Evolutionary conservation across 805 yeast species (phyloP).

Genomic region (Kuraishia borneana): DNA sequence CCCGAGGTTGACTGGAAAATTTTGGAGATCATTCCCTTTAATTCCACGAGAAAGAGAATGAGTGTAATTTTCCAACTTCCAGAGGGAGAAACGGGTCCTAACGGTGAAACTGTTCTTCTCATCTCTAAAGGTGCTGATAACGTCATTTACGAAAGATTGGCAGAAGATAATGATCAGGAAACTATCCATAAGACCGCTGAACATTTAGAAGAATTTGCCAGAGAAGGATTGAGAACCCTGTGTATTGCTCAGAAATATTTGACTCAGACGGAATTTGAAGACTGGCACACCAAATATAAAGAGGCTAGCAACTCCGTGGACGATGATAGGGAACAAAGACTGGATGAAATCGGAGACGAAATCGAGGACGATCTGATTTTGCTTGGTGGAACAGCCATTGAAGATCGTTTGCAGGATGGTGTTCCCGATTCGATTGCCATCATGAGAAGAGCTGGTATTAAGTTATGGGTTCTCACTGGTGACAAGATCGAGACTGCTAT

Average conservation of each 20-base stretch:
- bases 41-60: conserved; percentile 71
- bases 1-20: conserved; percentile 31
- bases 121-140: conserved; percentile 71
- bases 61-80: conserved; percentile 50
- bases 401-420: conserved; percentile 67
- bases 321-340: conserved; percentile 44
- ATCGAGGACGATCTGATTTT: conserved; percentile 46
- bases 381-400: conserved; percentile 76
- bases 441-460: conserved; percentile 62
- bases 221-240: conserved; percentile 69
- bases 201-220: conserved; percentile 59
- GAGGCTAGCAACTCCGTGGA: conserved; percentile 46
- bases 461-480: conserved; percentile 77
- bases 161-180: conserved; percentile 24
- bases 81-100: conserved; percentile 7
- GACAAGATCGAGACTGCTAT: conserved; percentile 79
- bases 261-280: conserved; percentile 28
- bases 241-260: conserved; percentile 54
- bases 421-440: conserved; percentile 66
- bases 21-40: conserved; percentile 49
- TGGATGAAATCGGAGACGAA: conserved; percentile 44
- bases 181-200: conserved; percentile 46
- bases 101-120: conserved; percentile 27
- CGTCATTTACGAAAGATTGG: conserved; percentile 42
- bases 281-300: conserved; percentile 46